phyloP scores from a whole-genome alignment of 164 flowering plant genomes.

The Taxillus chinensis region DNA sequence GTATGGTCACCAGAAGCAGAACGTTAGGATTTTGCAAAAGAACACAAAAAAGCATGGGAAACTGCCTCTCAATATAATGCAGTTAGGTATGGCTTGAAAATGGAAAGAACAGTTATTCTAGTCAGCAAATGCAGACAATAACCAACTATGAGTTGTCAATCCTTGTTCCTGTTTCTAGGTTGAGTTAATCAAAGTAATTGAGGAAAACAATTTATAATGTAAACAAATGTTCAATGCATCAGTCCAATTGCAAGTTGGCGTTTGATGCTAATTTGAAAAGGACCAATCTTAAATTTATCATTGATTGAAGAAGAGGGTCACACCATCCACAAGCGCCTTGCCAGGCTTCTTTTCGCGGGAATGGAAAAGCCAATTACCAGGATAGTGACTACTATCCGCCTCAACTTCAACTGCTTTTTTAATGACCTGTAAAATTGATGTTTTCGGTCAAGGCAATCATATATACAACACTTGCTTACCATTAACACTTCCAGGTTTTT shows the following conservation, averaged over 20 bases:
- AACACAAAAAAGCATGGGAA: no score
- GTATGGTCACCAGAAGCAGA: no score
- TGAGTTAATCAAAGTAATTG: not conserved
- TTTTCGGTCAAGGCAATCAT: constrained; percentile 21
- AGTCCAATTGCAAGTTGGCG: not conserved
- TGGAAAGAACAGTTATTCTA: no score
- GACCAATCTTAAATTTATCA: constrained; percentile 3
- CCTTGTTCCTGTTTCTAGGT: no score
- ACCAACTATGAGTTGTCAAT: no score
- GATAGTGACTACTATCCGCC: constrained; percentile 89
- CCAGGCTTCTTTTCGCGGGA: constrained; percentile 91
- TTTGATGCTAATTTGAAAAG: not conserved
- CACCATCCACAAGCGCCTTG: constrained; percentile 95
- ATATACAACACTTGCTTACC: constrained; percentile 48
- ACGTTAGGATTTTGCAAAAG: no score
- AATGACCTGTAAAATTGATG: constrained; percentile 73
- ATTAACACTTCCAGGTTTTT: constrained; percentile 78
- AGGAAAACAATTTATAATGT: not conserved
- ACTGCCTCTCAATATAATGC: no score
- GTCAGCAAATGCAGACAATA: no score
- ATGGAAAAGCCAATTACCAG: constrained; percentile 86
- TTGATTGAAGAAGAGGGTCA: constrained; percentile 37
- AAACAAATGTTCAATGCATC: not conserved
- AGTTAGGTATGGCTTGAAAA: no score
- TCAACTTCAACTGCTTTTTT: constrained; percentile 87